Evolutionary conservation across 106 monocot species (phyloP).

Genomic region (Dendrobium chrysotoxum): DNA sequence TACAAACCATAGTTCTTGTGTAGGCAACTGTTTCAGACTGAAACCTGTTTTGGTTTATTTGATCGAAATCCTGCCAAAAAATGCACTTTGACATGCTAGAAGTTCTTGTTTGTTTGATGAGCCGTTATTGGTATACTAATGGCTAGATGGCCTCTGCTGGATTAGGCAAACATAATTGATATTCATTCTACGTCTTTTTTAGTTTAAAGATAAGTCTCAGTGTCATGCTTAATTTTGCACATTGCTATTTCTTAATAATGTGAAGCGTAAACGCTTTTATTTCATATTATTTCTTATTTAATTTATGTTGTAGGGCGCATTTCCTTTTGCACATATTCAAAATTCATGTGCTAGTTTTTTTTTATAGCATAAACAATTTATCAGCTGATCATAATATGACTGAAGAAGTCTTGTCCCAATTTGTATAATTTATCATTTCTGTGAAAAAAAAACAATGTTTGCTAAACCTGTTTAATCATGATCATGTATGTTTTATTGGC

Average conservation of each 20-base stretch:
- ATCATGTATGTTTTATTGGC: background rate
- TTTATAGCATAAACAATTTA: background rate
- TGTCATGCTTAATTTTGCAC: too few species aligned
- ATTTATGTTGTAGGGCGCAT: background rate
- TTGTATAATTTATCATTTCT: background rate
- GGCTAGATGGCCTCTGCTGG: background rate
- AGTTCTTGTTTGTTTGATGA: background rate
- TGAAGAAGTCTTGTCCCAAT: background rate
- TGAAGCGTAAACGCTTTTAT: background rate
- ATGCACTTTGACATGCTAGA: background rate
- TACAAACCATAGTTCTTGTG: background rate
- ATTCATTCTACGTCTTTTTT: too few species aligned
- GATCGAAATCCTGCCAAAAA: background rate
- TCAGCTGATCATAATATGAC: background rate
- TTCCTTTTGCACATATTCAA: background rate
- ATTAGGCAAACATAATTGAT: background rate
- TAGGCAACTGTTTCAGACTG: background rate
- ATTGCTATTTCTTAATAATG: background rate
- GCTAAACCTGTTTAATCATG: background rate
- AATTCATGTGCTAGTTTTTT: background rate
- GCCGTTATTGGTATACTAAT: background rate
- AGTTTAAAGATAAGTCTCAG: too few species aligned
- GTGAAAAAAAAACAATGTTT: background rate
- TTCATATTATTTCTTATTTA: background rate
- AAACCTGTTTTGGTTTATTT: background rate